phyloP scores from a whole-genome alignment of 176 grass and related monocot genomes.

The Juncus effusus region DNA sequence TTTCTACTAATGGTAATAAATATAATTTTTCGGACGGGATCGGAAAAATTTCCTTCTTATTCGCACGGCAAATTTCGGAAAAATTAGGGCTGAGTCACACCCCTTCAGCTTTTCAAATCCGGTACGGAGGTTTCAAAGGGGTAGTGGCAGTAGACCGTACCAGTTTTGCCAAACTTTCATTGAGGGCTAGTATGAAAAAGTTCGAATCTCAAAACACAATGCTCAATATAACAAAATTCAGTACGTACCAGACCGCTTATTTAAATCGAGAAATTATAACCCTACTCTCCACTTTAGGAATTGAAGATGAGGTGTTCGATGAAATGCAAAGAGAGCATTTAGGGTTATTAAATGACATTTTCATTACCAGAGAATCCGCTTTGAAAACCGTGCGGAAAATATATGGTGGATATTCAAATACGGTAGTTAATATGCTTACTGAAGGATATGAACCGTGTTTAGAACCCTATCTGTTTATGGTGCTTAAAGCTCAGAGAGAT shows the following conservation, averaged over 20 bases:
- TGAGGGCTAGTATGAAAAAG: constrained; percentile 90
- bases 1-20: constrained; percentile 54
- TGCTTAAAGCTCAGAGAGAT: constrained; percentile 67
- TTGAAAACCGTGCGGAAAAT: constrained; percentile 61
- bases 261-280: constrained; percentile 89
- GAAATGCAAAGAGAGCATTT: constrained; percentile 71
- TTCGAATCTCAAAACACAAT: constrained; percentile 77
- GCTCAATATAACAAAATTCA: constrained; percentile 86
- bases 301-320: constrained; percentile 75
- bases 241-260: constrained; percentile 65
- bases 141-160: constrained; percentile 66
- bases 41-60: constrained; percentile 61
- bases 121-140: constrained; percentile 93
- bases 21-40: constrained; percentile 97
- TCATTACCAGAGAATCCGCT: constrained; percentile 63
- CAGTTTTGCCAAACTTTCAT: constrained; percentile 49
- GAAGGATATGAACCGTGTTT: constrained; percentile 71
- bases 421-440: constrained; percentile 51
- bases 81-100: constrained; percentile 50
- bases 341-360: constrained; percentile 59
- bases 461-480: constrained; percentile 78
- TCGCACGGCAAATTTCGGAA: constrained; percentile 57
- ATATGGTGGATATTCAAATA: constrained; percentile 52
- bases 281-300: constrained; percentile 78
- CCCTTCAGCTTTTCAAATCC: constrained; percentile 95